Evolutionary conservation across 2,329 filamentous ascomycete genomes (phyloP), one percentile per base, ranked within the genome.

Genomic region (Xylogone sp.): DNA sequence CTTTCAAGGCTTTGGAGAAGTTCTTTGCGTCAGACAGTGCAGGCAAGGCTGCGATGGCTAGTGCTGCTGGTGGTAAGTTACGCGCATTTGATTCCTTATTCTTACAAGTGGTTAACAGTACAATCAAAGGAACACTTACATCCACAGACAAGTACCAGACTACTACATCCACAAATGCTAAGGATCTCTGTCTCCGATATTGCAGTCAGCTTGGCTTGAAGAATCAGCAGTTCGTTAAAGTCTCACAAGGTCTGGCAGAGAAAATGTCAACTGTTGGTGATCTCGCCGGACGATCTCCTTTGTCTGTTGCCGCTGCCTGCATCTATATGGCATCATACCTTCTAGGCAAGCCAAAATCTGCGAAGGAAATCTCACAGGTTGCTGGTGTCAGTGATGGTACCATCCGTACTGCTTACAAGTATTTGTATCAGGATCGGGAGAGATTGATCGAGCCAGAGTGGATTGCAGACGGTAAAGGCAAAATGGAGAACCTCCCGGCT

Each of bases 321-420:
- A 97, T 99, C 69, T 99, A 94, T 76, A 94, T 97, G 84, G 88
- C 93, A 3, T 91, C 90, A 24, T 84, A 93, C 64, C 78, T 97
- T 34, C 87, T 96, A 74, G 88, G 86, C 51, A 82, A 94, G 59
- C 77, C 83, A 19, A 88, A 88, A 63, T 77, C 82, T 6, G 87
- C 90, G n/a, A 92, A 92, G 69, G 88, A 95, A 55, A 97, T 99
- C 61, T 88, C 90, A 4, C 70, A 72, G 21, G 86, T 94, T 18
- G 90, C 89, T 1, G 90, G 90, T 58, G 94, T 99, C 22, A 97
- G 91, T 67, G 95, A 99, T 65, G 92, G 94, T 50, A 99, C 94
- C 0, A 96, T 99, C 62, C 92, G 95, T 64, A 95, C 90, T 21
- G 92, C 93, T 0, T 99, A 97, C 76, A 94, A 94, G 67, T 85